A percentile compares a stretch with the other conserved stretches of the same genome.
Conservation (phyloP, 1,139 yeast species). For the Nadsonia starkeyi-henricii region DNA sequence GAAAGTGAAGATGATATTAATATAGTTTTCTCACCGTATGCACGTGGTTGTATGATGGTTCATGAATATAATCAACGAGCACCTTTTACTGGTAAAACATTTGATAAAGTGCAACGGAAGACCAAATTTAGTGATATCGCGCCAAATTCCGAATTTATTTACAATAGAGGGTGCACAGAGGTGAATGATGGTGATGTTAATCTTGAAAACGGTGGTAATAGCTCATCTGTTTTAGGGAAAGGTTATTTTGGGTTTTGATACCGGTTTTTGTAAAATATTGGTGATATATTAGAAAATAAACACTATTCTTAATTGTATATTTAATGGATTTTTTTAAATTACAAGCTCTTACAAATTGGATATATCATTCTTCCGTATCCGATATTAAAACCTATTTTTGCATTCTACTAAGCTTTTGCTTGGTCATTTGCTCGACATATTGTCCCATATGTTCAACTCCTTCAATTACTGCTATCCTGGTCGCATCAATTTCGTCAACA, state of each 20-base stretch:
- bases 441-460: constrained; percentile 26
- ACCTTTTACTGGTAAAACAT: neutral
- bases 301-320: no score
- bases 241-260: no score
- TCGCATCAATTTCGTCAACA: constrained; percentile 4
- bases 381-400: neutral
- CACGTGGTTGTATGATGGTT: neutral
- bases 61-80: neutral
- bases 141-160: neutral
- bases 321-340: no score
- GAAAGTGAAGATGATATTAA: neutral
- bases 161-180: neutral
- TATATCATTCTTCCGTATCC: no score
- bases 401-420: constrained; percentile 2
- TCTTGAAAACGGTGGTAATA: no score
- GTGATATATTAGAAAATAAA: no score
- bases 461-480: constrained; percentile 18
- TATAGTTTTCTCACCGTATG: neutral
- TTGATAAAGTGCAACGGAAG: no score
- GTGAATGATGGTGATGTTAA: no score
- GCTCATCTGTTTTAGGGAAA: no score
- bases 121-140: neutral
- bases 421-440: constrained; percentile 27
- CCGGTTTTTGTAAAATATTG: no score
- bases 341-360: no score